Conservation (phyloP, 208 protist genomes). For the Crithidia thermophila region DNA sequence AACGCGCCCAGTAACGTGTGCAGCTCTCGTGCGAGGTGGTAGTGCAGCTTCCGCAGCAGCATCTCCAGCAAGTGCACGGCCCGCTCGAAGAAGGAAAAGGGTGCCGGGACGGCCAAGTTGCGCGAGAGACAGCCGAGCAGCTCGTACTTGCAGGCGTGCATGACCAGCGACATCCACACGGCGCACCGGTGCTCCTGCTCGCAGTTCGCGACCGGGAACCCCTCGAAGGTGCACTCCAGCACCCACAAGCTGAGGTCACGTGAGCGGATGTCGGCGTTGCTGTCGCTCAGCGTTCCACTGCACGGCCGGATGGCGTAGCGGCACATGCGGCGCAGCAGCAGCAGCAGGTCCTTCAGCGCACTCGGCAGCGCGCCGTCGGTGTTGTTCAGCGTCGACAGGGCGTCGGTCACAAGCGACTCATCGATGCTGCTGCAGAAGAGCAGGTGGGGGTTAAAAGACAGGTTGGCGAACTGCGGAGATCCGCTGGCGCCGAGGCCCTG, state of each 20-base stretch:
- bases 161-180: slow-evolving; percentile 62
- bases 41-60: slow-evolving; percentile 73
- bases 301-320: slow-evolving; percentile 41
- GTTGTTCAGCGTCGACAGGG: slow-evolving; percentile 30
- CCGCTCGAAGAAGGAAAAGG: slow-evolving; percentile 63
- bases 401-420: slow-evolving; percentile 41
- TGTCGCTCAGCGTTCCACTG: slow-evolving; percentile 43
- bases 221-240: slow-evolving; percentile 53
- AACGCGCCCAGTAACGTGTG: slow-evolving; percentile 67
- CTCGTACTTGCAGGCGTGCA: slow-evolving; percentile 65
- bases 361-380: slow-evolving; percentile 38
- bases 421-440: slow-evolving; percentile 41
- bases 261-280: slow-evolving; percentile 49
- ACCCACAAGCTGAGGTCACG: slow-evolving; percentile 64
- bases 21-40: slow-evolving; percentile 71
- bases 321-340: slow-evolving; percentile 62
- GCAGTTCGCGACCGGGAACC: slow-evolving; percentile 74
- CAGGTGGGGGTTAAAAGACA: slow-evolving; percentile 30
- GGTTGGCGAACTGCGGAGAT: slow-evolving; percentile 1
- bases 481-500: not conserved
- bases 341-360: slow-evolving; percentile 60
- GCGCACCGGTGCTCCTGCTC: slow-evolving; percentile 68
- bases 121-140: slow-evolving; percentile 54
- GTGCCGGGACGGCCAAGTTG: slow-evolving; percentile 57
- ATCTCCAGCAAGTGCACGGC: slow-evolving; percentile 57